These are phyloP conservation scores for Trichosporon sp. DNA, from an alignment of 1,284 basidiomycete species.

Conservation along the genomic window DNA sequence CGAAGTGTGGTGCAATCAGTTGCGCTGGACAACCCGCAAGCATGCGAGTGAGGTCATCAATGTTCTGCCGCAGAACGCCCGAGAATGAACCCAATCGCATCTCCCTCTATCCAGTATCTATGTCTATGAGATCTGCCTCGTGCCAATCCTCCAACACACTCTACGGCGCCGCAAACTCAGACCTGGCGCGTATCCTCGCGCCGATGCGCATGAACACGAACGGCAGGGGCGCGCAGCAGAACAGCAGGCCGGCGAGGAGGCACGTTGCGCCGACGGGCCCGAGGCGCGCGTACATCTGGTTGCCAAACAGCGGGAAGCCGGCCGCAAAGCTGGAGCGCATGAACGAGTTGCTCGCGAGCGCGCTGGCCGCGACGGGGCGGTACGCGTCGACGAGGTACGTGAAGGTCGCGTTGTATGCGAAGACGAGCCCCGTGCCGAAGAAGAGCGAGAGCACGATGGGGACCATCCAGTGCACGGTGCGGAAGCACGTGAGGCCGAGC, in stretches of 20 bases:
- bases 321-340: slow-evolving; percentile 64
- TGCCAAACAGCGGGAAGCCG: slow-evolving; percentile 60
- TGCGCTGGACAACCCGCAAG: too few relatives aligned
- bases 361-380: slow-evolving; percentile 69
- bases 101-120: background rate
- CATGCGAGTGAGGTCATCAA: too few relatives aligned
- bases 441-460: slow-evolving; percentile 30
- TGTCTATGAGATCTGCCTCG: background rate
- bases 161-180: slow-evolving; percentile 4
- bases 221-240: slow-evolving; percentile 67
- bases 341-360: slow-evolving; percentile 69
- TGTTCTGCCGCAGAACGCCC: background rate
- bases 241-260: slow-evolving; percentile 66
- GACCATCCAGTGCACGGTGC: slow-evolving; percentile 61
- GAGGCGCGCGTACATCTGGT: slow-evolving; percentile 51
- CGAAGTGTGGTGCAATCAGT: too few relatives aligned
- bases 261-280: slow-evolving; percentile 71
- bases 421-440: slow-evolving; percentile 53
- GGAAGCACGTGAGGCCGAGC: slow-evolving; percentile 68
- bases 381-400: slow-evolving; percentile 59
- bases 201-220: slow-evolving; percentile 49
- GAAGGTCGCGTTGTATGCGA: slow-evolving; percentile 64
- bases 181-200: slow-evolving; percentile 29
- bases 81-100: background rate
- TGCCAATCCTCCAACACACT: background rate